Percentiles rank a stretch among this genome's conserved stretches.
Conservation (phyloP, 257 asterid species). For the Fraxinus cuspidata region DNA sequence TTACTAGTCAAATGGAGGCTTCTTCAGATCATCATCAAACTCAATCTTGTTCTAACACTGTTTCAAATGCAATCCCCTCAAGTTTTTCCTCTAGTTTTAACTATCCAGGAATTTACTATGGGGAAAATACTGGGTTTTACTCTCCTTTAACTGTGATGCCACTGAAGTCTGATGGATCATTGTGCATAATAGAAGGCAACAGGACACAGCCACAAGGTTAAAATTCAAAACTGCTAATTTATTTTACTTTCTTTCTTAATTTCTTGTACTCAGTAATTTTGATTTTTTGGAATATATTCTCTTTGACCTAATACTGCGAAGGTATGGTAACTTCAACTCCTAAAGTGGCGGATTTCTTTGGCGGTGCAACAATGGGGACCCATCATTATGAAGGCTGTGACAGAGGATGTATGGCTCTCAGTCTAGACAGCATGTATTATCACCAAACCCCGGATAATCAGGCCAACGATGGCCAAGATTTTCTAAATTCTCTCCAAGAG, state of each 20-base stretch:
- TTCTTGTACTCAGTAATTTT: background rate
- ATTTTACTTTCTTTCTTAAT: background rate
- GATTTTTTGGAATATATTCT: constrained; percentile 14
- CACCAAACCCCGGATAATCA: constrained; percentile 42
- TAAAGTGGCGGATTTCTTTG: constrained; percentile 84
- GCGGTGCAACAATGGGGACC: constrained; percentile 69
- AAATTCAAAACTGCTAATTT: constrained; percentile 21
- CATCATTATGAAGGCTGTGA: constrained; percentile 56
- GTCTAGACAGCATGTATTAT: constrained; percentile 79
- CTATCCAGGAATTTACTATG: constrained; percentile 63
- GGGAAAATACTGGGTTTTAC: constrained; percentile 48
- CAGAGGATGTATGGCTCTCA: constrained; percentile 64
- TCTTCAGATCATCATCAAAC: constrained; percentile 33
- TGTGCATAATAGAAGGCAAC: constrained; percentile 81
- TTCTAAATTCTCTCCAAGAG: constrained; percentile 37
- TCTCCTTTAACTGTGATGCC: constrained; percentile 81
- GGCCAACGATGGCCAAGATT: constrained; percentile 44
- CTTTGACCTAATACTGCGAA: constrained; percentile 26
- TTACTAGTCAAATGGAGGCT: constrained; percentile 69
- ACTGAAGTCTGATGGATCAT: constrained; percentile 85
- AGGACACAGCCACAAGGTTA: constrained; percentile 78
- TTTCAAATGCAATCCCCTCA: constrained; percentile 37
- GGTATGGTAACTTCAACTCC: constrained; percentile 61
- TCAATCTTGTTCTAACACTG: constrained; percentile 44
- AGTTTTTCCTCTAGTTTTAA: constrained; percentile 42